Evolutionary conservation across 495 filamentous ascomycete species (phyloP), one percentile per base, ranked within the genome.

Genomic region (Aspergillus panamensis): DNA sequence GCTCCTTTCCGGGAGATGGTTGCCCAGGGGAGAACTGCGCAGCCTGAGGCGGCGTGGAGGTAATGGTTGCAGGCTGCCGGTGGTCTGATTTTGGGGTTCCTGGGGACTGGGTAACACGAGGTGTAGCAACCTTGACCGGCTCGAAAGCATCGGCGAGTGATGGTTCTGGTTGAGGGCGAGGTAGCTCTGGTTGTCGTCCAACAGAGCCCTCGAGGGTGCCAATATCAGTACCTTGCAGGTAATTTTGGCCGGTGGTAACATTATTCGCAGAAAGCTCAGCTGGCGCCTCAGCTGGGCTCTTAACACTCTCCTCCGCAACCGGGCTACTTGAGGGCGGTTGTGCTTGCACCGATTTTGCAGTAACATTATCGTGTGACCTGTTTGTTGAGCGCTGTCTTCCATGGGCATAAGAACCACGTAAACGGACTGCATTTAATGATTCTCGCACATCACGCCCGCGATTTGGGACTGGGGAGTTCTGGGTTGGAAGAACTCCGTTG

Each of bases 361-460:
- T 85, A 1, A 86, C 86, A 19, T 77, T 75, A 6, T 92, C 87
- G 14, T 78, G 71, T 0, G 73, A 55, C 16, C 84, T 79, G 55
- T 77, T 80, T 19, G 67, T 70, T 10, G 84, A 86, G 17, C 73
- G 73, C 62, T 86, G 83, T 55, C 87, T 83, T 59, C 80, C 84
- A 71, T 90, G 86, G 37, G 79, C 69, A 52, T 84, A 76, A 25
- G 85, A 87, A 51, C 87, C 89, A 59, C 94, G 84, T 20, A 83
- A 80, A 60, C 92, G 87, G 43, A 97, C 91, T 29, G 94, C 95
- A 71, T 90, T 91, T 78, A 97, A 83, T 8, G 91, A 96, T 68
- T 98, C 94, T 51, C 90, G 82, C 21, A 88, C 84, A 70, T 98
- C 94, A 45, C 88, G 83, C 8, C 91, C 91, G 40, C 94, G 84